These are phyloP conservation scores for Eragrostis curvula DNA, from an alignment of 176 grass and related monocot species.

Conservation along the genomic window DNA sequence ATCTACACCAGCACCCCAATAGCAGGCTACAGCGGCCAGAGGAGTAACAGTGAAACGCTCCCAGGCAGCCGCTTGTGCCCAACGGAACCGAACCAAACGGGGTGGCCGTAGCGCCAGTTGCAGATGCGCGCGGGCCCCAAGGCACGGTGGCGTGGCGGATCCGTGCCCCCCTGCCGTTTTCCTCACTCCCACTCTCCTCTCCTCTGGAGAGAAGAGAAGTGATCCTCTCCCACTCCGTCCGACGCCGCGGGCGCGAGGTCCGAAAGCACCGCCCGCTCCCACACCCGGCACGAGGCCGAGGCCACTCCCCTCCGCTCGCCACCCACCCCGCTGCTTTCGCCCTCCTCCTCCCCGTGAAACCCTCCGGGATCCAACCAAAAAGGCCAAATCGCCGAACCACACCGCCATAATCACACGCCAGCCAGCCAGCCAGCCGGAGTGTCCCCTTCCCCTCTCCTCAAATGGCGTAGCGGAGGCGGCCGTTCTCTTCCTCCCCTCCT, in stretches of 20 bases:
- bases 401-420: slow-evolving; percentile 47
- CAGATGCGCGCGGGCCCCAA: background rate
- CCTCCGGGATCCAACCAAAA: slow-evolving; percentile 49
- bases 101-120: background rate
- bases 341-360: slow-evolving; percentile 44
- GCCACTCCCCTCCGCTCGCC: slow-evolving; percentile 8
- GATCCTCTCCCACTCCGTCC: slow-evolving; percentile 22
- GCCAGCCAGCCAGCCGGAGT: background rate
- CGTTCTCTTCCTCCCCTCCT: background rate
- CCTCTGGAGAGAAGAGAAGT: too few relatives aligned
- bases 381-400: slow-evolving; percentile 52
- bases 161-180: background rate
- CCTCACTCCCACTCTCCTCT: background rate
- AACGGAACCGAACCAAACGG: background rate
- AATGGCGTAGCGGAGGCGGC: slow-evolving; percentile 39
- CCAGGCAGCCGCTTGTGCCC: background rate
- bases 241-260: slow-evolving; percentile 42
- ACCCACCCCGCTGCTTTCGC: background rate
- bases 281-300: slow-evolving; percentile 50
- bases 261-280: slow-evolving; percentile 48
- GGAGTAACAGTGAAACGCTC: background rate
- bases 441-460: background rate
- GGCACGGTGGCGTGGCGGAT: slow-evolving; percentile 14
- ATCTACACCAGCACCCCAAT: background rate
- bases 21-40: background rate